A percentile compares a stretch with the other conserved stretches of the same genome.
Conservation (phyloP, 805 yeast genomes). For the Kuraishia borneana region DNA sequence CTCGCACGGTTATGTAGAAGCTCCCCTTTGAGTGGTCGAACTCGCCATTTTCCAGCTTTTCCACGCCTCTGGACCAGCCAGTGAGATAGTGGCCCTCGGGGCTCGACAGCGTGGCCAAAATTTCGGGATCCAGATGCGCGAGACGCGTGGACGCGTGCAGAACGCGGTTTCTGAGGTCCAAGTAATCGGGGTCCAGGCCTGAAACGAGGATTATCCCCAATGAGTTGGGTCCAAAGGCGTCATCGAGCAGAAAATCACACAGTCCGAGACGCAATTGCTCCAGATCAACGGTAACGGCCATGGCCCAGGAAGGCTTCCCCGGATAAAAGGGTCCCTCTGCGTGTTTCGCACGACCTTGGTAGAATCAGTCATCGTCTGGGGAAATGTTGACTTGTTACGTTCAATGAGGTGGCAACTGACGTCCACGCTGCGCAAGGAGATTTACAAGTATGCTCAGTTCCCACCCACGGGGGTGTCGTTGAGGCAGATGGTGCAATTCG, state of each 20-base stretch:
- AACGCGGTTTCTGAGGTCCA: constrained; percentile 27
- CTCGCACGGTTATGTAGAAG: constrained; percentile 36
- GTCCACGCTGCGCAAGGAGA: constrained; percentile 36
- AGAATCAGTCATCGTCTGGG: too few species aligned
- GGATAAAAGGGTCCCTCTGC: too few species aligned
- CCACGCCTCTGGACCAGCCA: constrained; percentile 55
- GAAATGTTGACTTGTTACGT: too few species aligned
- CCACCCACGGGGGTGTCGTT: constrained; percentile 80
- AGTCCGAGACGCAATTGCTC: too few species aligned
- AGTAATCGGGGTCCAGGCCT: constrained; percentile 27
- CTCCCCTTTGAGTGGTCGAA: constrained; percentile 46
- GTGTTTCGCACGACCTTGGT: too few species aligned
- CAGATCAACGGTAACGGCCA: too few species aligned
- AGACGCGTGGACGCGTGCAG: constrained; percentile 29
- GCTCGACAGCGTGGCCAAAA: constrained; percentile 27
- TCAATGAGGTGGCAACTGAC: constrained; percentile 45
- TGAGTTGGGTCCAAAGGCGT: constrained; percentile 45
- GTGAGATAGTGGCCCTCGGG: constrained; percentile 41
- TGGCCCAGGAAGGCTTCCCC: too few species aligned
- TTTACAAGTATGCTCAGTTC: constrained; percentile 54
- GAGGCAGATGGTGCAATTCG: constrained; percentile 87
- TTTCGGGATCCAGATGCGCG: constrained; percentile 24
- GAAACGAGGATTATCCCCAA: constrained; percentile 41
- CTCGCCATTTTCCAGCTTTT: constrained; percentile 29
- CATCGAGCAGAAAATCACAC: constrained; percentile 14